Percentiles rank a stretch among this genome's conserved stretches.
These are phyloP conservation scores for Erythrobasidium yunnanense DNA, from an alignment of 768 basidiomycete species.

Conservation along the genomic window DNA sequence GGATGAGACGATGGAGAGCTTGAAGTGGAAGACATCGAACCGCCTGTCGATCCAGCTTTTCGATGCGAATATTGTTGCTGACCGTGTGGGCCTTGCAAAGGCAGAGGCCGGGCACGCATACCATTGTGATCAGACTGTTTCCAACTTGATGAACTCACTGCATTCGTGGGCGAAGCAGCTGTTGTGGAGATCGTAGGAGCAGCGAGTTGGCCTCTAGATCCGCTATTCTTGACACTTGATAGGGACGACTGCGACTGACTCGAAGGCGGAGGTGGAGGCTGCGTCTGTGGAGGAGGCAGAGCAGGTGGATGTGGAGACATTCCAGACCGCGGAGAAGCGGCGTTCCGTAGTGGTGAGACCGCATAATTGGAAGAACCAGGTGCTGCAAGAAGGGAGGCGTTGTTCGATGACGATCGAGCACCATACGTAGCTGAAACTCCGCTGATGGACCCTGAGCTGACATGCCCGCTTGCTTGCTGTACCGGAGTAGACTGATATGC, in stretches of 20 bases:
- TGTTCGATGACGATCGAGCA: conserved; percentile 13
- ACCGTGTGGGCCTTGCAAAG: neutral
- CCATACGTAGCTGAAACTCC: conserved; percentile 15
- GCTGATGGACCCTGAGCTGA: neutral
- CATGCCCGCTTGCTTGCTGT: neutral
- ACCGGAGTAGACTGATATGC: conserved; percentile 11
- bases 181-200: conserved; percentile 40
- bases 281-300: neutral
- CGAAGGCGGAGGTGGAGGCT: neutral
- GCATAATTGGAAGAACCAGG: neutral
- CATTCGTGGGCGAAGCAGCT: conserved; percentile 42
- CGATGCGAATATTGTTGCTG: conserved; percentile 13
- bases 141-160: neutral
- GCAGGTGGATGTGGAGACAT: neutral
- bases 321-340: neutral
- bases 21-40: neutral
- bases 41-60: conserved; percentile 17
- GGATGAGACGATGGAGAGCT: neutral
- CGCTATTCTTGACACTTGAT: no score
- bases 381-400: neutral
- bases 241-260: neutral
- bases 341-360: neutral
- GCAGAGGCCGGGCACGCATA: neutral
- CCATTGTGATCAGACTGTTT: no score
- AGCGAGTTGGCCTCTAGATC: conserved; percentile 37